These are phyloP conservation scores for Fusarium proliferatum DNA, from an alignment of 2,329 filamentous ascomycete genomes.

Conservation along the genomic window DNA sequence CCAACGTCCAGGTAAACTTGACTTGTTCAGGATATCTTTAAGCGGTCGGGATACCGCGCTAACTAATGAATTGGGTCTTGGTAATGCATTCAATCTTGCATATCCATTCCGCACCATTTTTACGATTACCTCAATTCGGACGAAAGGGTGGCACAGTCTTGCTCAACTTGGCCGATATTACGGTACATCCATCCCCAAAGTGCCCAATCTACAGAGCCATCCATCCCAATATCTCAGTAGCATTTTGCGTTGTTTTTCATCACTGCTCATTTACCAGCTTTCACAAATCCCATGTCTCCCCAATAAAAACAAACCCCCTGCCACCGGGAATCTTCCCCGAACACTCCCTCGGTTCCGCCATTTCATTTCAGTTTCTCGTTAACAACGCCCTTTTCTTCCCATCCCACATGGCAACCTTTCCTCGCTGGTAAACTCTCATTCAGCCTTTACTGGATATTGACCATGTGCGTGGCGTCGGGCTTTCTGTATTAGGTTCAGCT, in stretches of 20 bases:
- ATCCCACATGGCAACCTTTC: slow-evolving; percentile 34
- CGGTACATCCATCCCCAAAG: not conserved
- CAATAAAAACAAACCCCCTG: slow-evolving; percentile 21
- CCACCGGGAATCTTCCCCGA: slow-evolving; percentile 35
- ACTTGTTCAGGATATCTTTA: not conserved
- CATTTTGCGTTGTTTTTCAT: slow-evolving; percentile 27
- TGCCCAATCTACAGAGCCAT: no score
- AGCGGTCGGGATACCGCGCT: not conserved
- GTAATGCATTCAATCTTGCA: slow-evolving; percentile 37
- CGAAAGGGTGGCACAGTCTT: not conserved
- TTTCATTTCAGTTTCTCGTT: slow-evolving; percentile 20
- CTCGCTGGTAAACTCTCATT: slow-evolving; percentile 3
- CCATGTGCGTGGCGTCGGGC: slow-evolving; percentile 41
- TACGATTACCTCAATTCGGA: slow-evolving; percentile 21
- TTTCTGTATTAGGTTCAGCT: slow-evolving; percentile 37
- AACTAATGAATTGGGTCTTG: slow-evolving; percentile 19
- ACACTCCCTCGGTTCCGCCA: slow-evolving; percentile 14
- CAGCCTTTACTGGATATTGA: slow-evolving; percentile 10
- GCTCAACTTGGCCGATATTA: slow-evolving; percentile 6
- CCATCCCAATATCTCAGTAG: not conserved
- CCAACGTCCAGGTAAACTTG: not conserved
- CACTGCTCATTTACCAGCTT: slow-evolving; percentile 29
- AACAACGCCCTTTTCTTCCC: slow-evolving; percentile 4
- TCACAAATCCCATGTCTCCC: slow-evolving; percentile 26
- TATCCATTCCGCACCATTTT: slow-evolving; percentile 29